Evolutionary conservation across 306 rosid species (phyloP), one percentile per base, ranked within the genome.

Genomic region (Castanospermum australe): DNA sequence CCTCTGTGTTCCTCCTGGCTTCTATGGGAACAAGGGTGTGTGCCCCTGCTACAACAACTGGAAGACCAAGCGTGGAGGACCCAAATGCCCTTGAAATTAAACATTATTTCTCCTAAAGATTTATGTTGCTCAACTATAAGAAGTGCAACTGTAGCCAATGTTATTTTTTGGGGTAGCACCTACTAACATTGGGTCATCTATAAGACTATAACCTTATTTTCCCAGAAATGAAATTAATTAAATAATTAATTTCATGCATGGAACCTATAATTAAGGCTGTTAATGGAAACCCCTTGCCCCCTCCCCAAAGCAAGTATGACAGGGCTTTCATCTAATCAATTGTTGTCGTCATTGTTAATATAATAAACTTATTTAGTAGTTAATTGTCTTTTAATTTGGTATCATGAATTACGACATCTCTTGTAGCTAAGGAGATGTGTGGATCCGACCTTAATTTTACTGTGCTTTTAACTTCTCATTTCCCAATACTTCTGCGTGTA

Each of bases 11-110:
- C 90, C 90, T 63, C 94, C 89, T 39, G 89, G 92, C 61, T 88
- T 48, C 82, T 84, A 87, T 28, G 91, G 91, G 0, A 90, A 87
- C 88, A 90, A 90, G 38, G 67, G 78, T 10, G 84, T 86, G 38
- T 90, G 91, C 36, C 91, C 93, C 18, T 90, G 93, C 83, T 90
- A 86, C 86, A 90, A 84, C 87, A 90, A 87, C 81, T 84, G 89
- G 88, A 87, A 90, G 87, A 90, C 87, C 80, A 78, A 80, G 85
- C 66, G 75, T 18, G 93, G 88, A 79, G 91, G 93, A 59, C 93
- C 93, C 59, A 89, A 89, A 63, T 87, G 91, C 63, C 91, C 89
- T 84, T 86, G 63, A 85, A 67, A 11, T 22, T 55, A 14, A n/a
- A 1, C 8, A 15, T 18, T 0, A 20, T 41, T 17, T n/a, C 14